A percentile compares a stretch with the other conserved stretches of the same genome.
phyloP scores from a whole-genome alignment of 441 rosid species.

The Metrosideros polymorpha region DNA sequence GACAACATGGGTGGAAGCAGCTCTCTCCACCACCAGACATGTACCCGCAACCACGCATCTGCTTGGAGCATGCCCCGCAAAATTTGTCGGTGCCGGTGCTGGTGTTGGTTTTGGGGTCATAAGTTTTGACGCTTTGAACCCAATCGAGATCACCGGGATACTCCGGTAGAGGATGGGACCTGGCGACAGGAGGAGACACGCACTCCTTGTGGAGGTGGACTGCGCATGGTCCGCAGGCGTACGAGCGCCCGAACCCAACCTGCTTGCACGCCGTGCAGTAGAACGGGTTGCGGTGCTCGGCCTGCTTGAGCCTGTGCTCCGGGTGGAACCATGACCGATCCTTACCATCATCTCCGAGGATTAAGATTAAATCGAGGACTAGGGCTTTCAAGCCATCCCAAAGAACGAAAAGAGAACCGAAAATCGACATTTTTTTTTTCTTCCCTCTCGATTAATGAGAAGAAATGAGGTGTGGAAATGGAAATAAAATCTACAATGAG shows the following conservation, averaged over 20 bases:
- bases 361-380: neutral
- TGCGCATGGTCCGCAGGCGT: neutral
- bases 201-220: neutral
- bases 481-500: neutral
- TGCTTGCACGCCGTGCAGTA: neutral
- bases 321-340: neutral
- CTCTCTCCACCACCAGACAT: neutral
- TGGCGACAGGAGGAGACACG: neutral
- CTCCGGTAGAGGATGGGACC: neutral
- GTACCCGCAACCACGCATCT: neutral
- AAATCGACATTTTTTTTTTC: neutral
- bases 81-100: neutral
- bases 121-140: neutral
- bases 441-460: rapidly evolving
- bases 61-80: neutral
- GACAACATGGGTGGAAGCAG: neutral
- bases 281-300: neutral
- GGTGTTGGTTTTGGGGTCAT: neutral
- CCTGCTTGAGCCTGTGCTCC: neutral
- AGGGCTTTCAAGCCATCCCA: neutral
- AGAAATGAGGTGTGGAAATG: neutral
- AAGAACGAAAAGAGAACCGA: neutral
- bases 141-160: neutral
- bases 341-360: neutral
- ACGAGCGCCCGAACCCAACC: neutral